Base-by-base conservation (phyloP, 768 basidiomycete genomes). In the Boletus edulis region DNA sequence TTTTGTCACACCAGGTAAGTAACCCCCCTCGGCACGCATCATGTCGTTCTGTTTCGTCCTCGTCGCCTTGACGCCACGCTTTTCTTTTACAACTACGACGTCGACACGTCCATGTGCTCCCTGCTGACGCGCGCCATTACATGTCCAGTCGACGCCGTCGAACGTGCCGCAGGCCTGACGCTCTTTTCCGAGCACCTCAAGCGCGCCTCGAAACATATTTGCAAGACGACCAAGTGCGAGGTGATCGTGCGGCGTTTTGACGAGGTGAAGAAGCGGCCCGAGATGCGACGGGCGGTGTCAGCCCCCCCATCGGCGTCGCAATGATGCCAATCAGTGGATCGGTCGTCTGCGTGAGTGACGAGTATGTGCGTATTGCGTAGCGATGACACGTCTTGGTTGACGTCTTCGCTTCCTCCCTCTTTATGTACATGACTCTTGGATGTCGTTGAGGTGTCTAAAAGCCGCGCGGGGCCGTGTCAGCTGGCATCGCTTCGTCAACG, bases 211-310 rank as follows among this genome's bases (percentile, higher is more conserved):
- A 92, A 86, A 63, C 87, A 94, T 63, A 89, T 99, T 38, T 99
- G 96, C 81, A 80, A 86, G 67, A 83, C 86, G 8, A 86, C 91
- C 14, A 87, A 89, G 72, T 99, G 97, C 67, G 84, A 95, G 56
- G 82, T 98, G 47, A 77, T 92, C 45, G 84, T 98, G 8, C 81
- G 94, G 39, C 80, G 85, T 59, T 99, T 98, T 62, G 95, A 99
- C 70, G 94, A 98, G 61, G 85, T 85, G 12, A 86, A 85, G 64
- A 94, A 91, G 69, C 81, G 81, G 48, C 73, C 76, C 11, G 75
- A 79, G 24, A 65, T 71, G 60, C 78, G 79, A 41, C 82, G 81
- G 55, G 73, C 81, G 13, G 78, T 84, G 53, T 76, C 82, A 27
- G 78, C 80, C 7, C 75, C 58, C 13, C 11, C 12, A 15, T 35